These are phyloP conservation scores for Casaregolazyma lundiana DNA, from an alignment of 1,139 yeast species.

Conservation along the genomic window DNA sequence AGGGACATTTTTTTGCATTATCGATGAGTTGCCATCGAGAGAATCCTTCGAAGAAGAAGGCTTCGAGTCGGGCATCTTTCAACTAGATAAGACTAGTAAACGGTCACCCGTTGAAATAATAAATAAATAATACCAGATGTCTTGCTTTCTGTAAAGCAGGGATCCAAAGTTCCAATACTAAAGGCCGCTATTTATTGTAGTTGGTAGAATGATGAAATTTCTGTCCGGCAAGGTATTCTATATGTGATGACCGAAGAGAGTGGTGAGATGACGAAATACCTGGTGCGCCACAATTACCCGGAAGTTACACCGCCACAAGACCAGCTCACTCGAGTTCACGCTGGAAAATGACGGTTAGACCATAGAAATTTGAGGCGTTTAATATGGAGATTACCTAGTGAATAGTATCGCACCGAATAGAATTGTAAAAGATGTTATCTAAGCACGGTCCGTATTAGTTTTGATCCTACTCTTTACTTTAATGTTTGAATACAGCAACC, in stretches of 20 bases:
- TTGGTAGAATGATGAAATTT: constrained; percentile 4
- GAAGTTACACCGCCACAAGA: constrained; percentile 7
- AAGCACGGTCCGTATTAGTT: too few species aligned
- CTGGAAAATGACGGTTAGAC: too few species aligned
- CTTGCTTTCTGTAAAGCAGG: not conserved
- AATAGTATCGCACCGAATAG: too few species aligned
- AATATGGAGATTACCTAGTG: too few species aligned
- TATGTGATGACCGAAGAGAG: constrained; percentile 3
- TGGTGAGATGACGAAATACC: constrained; percentile 2
- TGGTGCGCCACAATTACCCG: constrained; percentile 7
- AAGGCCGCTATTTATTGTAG: constrained; percentile 1
- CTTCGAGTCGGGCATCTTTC: not conserved
- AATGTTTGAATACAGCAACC: too few species aligned
- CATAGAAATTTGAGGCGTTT: too few species aligned
- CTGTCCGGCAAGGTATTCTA: constrained; percentile 6
- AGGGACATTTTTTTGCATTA: constrained; percentile 14
- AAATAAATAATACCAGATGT: not conserved
- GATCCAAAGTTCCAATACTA: not conserved
- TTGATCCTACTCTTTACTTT: too few species aligned
- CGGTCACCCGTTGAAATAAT: not conserved
- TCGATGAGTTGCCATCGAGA: not conserved
- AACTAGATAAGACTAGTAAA: not conserved
- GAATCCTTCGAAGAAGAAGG: not conserved
- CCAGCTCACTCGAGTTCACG: too few species aligned
- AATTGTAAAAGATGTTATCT: too few species aligned